These are phyloP conservation scores for Pascua sp. DNA, from an alignment of 1,284 basidiomycete species.

Conservation along the genomic window DNA sequence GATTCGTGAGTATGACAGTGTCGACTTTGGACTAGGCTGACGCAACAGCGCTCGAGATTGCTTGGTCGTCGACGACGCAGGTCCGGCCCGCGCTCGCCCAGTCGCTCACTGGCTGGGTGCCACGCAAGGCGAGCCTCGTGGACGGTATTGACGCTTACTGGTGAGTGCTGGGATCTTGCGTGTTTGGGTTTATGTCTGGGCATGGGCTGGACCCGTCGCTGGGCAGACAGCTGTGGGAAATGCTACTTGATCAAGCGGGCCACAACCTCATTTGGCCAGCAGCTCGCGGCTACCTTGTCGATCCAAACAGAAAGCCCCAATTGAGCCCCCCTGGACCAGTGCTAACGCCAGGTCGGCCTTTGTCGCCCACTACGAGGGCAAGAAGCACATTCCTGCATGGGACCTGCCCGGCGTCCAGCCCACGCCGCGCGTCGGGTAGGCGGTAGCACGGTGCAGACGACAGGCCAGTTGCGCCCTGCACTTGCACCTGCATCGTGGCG, in stretches of 20 bases:
- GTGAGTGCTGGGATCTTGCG: slow-evolving; percentile 10
- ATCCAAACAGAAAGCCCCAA: too few species aligned
- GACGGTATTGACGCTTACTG: slow-evolving; percentile 55
- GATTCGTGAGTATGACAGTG: background rate
- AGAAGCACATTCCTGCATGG: slow-evolving; percentile 21
- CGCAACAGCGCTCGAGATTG: slow-evolving; percentile 42
- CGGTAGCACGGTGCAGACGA: too few species aligned
- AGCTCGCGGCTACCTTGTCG: too few species aligned
- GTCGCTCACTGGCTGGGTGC: slow-evolving; percentile 55
- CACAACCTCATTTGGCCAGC: too few species aligned
- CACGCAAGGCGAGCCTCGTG: slow-evolving; percentile 52
- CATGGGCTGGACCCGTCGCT: background rate
- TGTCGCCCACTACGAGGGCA: slow-evolving; percentile 18
- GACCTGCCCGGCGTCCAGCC: slow-evolving; percentile 17
- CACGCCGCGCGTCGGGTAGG: too few species aligned
- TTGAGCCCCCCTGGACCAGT: background rate
- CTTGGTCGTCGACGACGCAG: slow-evolving; percentile 17
- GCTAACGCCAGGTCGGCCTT: slow-evolving; percentile 2
- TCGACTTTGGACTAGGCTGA: slow-evolving; percentile 24
- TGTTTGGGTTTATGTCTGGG: too few species aligned
- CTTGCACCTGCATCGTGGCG: too few species aligned
- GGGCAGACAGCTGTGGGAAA: background rate
- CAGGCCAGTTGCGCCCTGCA: too few species aligned
- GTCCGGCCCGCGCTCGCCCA: slow-evolving; percentile 53
- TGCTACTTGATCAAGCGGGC: too few species aligned